A percentile compares a stretch with the other conserved stretches of the same genome.
Evolutionary conservation across 805 yeast genomes (phyloP).

Genomic region (Lipomyces spencermartinsiae): DNA sequence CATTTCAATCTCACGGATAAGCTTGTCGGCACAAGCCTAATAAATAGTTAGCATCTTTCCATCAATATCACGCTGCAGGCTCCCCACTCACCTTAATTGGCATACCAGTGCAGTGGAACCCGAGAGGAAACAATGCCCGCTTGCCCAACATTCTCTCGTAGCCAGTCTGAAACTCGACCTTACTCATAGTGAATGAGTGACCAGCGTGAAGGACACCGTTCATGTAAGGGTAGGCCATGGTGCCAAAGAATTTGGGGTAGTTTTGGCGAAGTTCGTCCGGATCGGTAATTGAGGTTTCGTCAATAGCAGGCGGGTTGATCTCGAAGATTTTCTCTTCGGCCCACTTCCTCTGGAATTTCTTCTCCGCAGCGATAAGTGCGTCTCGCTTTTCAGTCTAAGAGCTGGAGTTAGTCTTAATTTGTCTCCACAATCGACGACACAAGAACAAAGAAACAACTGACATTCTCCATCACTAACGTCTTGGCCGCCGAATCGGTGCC

Average conservation of each 20-base stretch:
- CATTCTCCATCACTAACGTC: conserved; percentile 43
- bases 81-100: conserved; percentile 63
- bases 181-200: conserved; percentile 92
- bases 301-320: conserved; percentile 81
- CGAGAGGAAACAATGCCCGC: conserved; percentile 90
- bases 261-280: conserved; percentile 75
- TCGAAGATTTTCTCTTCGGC: conserved; percentile 84
- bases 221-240: conserved; percentile 99
- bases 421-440: neutral
- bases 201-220: conserved; percentile 98
- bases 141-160: conserved; percentile 95
- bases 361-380: conserved; percentile 84
- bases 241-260: conserved; percentile 85
- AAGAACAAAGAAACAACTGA: conserved; percentile 20
- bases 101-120: conserved; percentile 99
- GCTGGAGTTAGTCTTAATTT: neutral
- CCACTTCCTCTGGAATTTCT: conserved; percentile 88
- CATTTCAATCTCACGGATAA: conserved; percentile 87
- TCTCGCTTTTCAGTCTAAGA: conserved; percentile 91
- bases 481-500: conserved; percentile 38
- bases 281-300: conserved; percentile 64
- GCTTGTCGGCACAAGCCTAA: conserved; percentile 88
- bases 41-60: conserved; percentile 43
- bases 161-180: conserved; percentile 90
- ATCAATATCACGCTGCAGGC: neutral